Evolutionary conservation across 2,329 filamentous ascomycete genomes (phyloP).

Genomic region (Lecanicillium sp.): DNA sequence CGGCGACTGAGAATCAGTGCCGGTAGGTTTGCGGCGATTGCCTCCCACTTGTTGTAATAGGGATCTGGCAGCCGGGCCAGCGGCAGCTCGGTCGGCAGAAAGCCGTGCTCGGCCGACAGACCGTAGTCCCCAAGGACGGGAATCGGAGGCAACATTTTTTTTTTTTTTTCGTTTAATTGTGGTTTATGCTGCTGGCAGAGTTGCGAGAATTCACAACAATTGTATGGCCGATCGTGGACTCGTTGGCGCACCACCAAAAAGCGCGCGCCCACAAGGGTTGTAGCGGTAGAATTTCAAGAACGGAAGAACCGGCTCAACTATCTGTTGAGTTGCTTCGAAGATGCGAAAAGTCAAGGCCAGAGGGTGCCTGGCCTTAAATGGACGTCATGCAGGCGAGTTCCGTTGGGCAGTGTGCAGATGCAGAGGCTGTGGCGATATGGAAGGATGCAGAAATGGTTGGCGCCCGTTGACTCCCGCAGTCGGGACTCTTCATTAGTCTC

Average conservation of each 20-base stretch:
- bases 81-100: constrained; percentile 76
- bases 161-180: too few species aligned
- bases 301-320: too few species aligned
- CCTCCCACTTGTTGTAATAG: constrained; percentile 95
- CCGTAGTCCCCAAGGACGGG: constrained; percentile 70
- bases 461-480: too few species aligned
- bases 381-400: too few species aligned
- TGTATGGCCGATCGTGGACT: not conserved
- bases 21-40: constrained; percentile 78
- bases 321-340: too few species aligned
- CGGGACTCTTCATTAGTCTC: too few species aligned
- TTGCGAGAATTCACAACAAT: not conserved
- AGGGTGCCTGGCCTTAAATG: too few species aligned
- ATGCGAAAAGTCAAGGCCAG: too few species aligned
- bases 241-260: not conserved
- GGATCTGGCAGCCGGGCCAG: constrained; percentile 75
- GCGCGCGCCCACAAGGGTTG: not conserved
- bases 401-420: too few species aligned
- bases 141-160: constrained; percentile 52
- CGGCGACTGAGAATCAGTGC: constrained; percentile 79
- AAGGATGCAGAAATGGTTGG: too few species aligned
- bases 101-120: constrained; percentile 72
- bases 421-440: too few species aligned
- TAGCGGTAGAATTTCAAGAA: too few species aligned
- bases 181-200: not conserved